Evolutionary conservation across 192 early-diverging fungal species (phyloP).

Genomic region (Coemansia sp.): DNA sequence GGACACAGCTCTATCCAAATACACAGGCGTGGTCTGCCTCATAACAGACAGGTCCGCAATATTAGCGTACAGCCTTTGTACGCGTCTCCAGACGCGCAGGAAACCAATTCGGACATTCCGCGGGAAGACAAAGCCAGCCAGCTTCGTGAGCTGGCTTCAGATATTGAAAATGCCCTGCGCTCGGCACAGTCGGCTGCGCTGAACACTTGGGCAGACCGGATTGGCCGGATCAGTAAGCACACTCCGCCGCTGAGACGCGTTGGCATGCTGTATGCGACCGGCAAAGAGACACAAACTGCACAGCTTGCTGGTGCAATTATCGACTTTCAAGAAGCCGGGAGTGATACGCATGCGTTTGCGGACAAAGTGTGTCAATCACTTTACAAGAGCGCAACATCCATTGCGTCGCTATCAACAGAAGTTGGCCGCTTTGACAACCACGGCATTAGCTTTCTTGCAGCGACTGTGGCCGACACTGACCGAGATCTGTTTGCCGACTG

Average conservation of each 20-base stretch:
- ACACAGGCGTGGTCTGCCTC: not conserved
- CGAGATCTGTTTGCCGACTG: constrained; percentile 23
- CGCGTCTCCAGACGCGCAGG: not conserved
- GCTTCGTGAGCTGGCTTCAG: constrained; percentile 24
- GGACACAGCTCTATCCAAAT: not conserved
- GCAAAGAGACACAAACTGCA: constrained; percentile 12
- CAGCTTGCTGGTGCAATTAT: constrained; percentile 2
- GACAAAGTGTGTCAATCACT: not conserved
- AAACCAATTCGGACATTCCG: constrained; percentile 4
- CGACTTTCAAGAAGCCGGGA: not conserved
- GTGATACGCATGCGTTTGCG: not conserved
- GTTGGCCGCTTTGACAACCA: not conserved
- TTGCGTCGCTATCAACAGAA: not conserved
- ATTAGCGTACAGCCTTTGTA: constrained; percentile 22
- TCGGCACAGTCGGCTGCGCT: constrained; percentile 12
- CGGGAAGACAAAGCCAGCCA: constrained; percentile 1
- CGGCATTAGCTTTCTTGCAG: constrained; percentile 8
- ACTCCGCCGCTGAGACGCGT: not conserved
- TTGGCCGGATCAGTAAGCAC: constrained; percentile 4
- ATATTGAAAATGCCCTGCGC: constrained; percentile 10
- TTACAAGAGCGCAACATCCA: not conserved
- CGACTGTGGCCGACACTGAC: constrained; percentile 4
- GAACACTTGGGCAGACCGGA: constrained; percentile 22
- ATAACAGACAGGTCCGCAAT: constrained; percentile 3
- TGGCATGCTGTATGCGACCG: constrained; percentile 22